Evolutionary conservation across 2,329 filamentous ascomycete species (phyloP).

Genomic region (Neurospora sp.): DNA sequence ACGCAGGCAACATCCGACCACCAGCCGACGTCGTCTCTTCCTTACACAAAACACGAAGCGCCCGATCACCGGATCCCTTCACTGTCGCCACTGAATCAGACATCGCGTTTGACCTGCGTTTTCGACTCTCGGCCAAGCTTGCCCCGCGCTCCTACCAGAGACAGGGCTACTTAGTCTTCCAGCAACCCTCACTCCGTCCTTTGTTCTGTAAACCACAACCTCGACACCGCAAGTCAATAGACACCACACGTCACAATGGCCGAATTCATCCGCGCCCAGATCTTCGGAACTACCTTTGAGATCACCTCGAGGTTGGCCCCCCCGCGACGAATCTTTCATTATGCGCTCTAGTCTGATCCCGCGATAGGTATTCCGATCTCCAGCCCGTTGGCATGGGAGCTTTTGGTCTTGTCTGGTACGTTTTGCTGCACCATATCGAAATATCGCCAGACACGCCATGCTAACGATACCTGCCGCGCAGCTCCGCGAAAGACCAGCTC

Average conservation of each 20-base stretch:
- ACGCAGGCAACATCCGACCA: neutral
- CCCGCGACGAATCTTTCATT: conserved; percentile 3
- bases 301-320: conserved; percentile 84
- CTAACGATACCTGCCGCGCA: conserved; percentile 29
- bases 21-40: neutral
- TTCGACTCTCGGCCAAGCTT: neutral
- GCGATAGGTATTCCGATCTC: conserved; percentile 80
- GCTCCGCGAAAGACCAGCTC: conserved; percentile 95
- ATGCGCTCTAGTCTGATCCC: conserved; percentile 1
- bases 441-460: neutral
- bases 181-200: neutral
- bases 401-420: conserved; percentile 90
- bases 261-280: conserved; percentile 98
- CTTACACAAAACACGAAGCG: neutral
- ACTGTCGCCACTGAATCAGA: neutral
- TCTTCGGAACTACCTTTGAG: conserved; percentile 99
- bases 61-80: neutral
- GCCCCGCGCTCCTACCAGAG: neutral
- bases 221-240: conserved; percentile 5
- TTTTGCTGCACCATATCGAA: neutral
- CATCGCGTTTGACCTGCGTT: neutral
- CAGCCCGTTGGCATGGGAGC: conserved; percentile 99
- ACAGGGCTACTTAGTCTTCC: conserved; percentile 2
- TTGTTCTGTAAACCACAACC: conserved; percentile 6
- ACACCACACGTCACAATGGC: conserved; percentile 59